A percentile compares a stretch with the other conserved stretches of the same genome.
Evolutionary conservation across 257 asterid genomes (phyloP).

Genomic region (Capsicum baccatum): DNA sequence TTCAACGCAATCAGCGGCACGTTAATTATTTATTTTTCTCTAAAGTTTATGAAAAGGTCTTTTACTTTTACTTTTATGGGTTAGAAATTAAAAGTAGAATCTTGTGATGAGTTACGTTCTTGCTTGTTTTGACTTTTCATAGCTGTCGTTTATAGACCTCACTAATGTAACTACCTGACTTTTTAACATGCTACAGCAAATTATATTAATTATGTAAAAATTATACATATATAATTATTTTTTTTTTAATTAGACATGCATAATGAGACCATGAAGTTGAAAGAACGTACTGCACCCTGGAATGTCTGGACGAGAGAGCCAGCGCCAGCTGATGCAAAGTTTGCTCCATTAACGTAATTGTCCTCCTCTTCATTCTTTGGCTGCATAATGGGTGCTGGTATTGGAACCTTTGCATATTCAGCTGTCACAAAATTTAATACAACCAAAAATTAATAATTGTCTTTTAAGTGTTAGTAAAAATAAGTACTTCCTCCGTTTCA

Average conservation of each 20-base stretch:
- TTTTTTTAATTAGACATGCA: neutral
- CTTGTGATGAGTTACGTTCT: neutral
- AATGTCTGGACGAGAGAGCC: conserved; percentile 65
- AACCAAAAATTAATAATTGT: neutral
- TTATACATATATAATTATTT: neutral
- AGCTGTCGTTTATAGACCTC: neutral
- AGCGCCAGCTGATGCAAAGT: conserved; percentile 78
- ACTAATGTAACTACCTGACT: neutral
- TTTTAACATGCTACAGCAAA: neutral
- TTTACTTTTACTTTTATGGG: neutral
- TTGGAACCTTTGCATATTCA: conserved; percentile 57
- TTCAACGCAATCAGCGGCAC: neutral
- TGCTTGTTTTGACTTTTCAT: neutral
- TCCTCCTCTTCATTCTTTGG: conserved; percentile 37
- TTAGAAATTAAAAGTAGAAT: neutral
- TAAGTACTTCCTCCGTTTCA: too few relatives aligned
- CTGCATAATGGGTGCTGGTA: conserved; percentile 53
- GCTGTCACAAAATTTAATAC: conserved; percentile 45
- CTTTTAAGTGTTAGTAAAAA: too few relatives aligned
- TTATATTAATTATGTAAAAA: neutral
- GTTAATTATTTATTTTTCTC: neutral
- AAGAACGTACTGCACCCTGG: conserved; percentile 53
- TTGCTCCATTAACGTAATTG: conserved; percentile 44
- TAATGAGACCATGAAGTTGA: neutral
- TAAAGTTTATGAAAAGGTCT: neutral